Conservation (phyloP, 495 filamentous ascomycete genomes). For the Pseudomonodictys pantanalensis region DNA sequence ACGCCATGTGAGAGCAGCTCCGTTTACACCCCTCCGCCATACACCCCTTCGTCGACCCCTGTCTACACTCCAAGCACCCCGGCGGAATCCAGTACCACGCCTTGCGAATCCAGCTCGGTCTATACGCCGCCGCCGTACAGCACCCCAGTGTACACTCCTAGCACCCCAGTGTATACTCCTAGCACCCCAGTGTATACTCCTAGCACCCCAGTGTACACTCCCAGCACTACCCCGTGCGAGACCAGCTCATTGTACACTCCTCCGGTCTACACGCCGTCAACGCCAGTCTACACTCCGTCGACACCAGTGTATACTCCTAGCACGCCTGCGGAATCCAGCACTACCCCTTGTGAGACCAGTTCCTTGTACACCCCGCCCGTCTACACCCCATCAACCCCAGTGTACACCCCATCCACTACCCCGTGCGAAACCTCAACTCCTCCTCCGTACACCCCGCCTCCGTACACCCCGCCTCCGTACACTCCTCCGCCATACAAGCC, state of each 20-base stretch:
- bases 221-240: background rate
- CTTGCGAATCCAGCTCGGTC: background rate
- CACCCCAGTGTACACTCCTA: no score
- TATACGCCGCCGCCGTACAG: slow-evolving; percentile 5
- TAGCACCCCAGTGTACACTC: slow-evolving; percentile 1
- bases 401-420: background rate
- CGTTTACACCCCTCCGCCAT: slow-evolving; percentile 15
- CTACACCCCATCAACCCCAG: background rate
- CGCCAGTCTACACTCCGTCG: background rate
- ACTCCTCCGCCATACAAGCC: background rate
- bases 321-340: no score
- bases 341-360: background rate
- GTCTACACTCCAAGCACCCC: background rate
- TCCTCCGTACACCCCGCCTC: background rate
- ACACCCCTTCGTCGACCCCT: background rate
- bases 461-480: background rate
- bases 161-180: slow-evolving; percentile 3
- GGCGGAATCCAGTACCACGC: background rate
- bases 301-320: slow-evolving; percentile 9
- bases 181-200: background rate
- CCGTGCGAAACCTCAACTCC: background rate
- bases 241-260: no score
- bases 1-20: slow-evolving; percentile 4
- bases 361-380: background rate
- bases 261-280: background rate